Percentiles rank a stretch among this genome's conserved stretches.
phyloP scores from a whole-genome alignment of 1,139 yeast genomes.

The Kodamaea ohmeri region DNA sequence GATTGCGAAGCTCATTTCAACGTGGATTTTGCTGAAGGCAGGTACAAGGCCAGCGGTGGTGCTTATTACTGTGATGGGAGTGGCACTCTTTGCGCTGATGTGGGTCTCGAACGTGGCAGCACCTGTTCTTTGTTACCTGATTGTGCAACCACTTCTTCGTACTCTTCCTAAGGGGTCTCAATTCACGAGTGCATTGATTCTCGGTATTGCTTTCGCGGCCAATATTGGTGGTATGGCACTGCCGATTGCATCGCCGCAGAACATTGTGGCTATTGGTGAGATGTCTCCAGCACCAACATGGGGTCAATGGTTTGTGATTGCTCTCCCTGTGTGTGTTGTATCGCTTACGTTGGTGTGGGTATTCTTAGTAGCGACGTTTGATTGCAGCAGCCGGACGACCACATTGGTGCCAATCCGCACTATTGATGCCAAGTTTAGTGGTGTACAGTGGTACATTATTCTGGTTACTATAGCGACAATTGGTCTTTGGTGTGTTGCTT shows the following conservation, averaged over 20 bases:
- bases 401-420: slow-evolving; percentile 52
- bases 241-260: slow-evolving; percentile 80
- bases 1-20: slow-evolving; percentile 64
- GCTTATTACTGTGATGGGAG: slow-evolving; percentile 61
- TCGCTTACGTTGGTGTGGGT: slow-evolving; percentile 57
- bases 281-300: slow-evolving; percentile 67
- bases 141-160: slow-evolving; percentile 62
- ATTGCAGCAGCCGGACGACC: slow-evolving; percentile 40
- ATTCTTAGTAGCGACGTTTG: slow-evolving; percentile 56
- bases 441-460: slow-evolving; percentile 63
- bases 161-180: slow-evolving; percentile 60
- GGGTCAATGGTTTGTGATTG: slow-evolving; percentile 75
- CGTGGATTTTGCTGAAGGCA: slow-evolving; percentile 61
- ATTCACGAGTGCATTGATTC: slow-evolving; percentile 60
- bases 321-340: slow-evolving; percentile 61
- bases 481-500: slow-evolving; percentile 67
- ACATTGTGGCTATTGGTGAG: slow-evolving; percentile 69
- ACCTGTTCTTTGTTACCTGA: slow-evolving; percentile 68
- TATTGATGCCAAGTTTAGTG: slow-evolving; percentile 56
- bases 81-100: slow-evolving; percentile 68
- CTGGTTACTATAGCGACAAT: slow-evolving; percentile 55
- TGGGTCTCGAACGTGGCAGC: slow-evolving; percentile 82
- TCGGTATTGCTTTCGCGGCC: slow-evolving; percentile 72
- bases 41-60: slow-evolving; percentile 68
- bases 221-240: slow-evolving; percentile 78